Base-by-base conservation (phyloP, 495 filamentous ascomycete genomes). In the Penicillium subrubescens region DNA sequence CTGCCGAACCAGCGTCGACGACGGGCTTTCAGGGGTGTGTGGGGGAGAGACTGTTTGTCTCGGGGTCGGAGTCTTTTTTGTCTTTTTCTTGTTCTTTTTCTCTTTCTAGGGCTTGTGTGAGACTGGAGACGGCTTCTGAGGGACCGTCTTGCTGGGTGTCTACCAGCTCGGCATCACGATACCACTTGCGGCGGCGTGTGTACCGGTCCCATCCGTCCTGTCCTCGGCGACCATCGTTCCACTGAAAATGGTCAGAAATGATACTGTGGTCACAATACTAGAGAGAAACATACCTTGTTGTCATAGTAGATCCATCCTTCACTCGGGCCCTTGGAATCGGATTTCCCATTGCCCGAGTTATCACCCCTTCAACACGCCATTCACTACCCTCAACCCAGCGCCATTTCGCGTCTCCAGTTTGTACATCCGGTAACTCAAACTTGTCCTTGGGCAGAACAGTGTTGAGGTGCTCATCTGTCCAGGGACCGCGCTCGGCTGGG, bases 231-330 rank as follows among this genome's bases (percentile, higher is more conserved):
- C 93, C 94, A 69, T 96, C 92, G 72, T 92, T 89, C 95, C 95
- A 99, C 92, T 97, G 29, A 2, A 25, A 37, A 1, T 3, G 1
- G 57, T 67, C 55, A 70, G n/a, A 56, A 23, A 43, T 54, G 12
- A 10, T 54, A 60, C 23, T 35, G 0, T 25, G 14, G n/a, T 15
- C 12, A n/a, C 1, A 8, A 50, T 34, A 0, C n/a, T 15, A 1
- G 15, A 21, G 11, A 2, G 34, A 55, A 43, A 37, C 61, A 43
- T 73, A 94, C 93, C 88, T 97, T 97, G 75, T 94, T 98, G 74
- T 99, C 95, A 77, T 97, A 97, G 77, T 95, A 99, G 50, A 96
- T 90, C 95, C 95, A 99, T 3, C 95, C 95, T 59, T 87, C 86
- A 31, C 87, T 89, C 17, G 87, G 80, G 46, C 66, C 76, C 68